Percentiles rank a stretch among this genome's conserved stretches.
These are phyloP conservation scores for Penicillium egyptiacum DNA, from an alignment of 495 filamentous ascomycete genomes.

Conservation along the genomic window DNA sequence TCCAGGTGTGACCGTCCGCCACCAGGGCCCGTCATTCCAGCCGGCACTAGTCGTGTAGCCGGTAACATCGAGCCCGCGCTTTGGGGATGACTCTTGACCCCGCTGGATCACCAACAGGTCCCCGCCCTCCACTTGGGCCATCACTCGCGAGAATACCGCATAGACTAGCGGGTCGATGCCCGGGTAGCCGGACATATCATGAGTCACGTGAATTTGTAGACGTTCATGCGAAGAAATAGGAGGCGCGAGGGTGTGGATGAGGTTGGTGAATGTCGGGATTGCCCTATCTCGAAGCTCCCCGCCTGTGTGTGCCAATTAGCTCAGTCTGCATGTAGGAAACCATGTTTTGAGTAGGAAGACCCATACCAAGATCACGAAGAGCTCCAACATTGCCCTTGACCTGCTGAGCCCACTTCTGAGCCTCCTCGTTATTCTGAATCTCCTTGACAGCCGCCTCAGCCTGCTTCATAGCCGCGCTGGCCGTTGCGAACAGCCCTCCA, in stretches of 20 bases:
- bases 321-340: neutral
- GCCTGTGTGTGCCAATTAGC: constrained; percentile 53
- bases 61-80: constrained; percentile 56
- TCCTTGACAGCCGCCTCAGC: constrained; percentile 92
- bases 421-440: constrained; percentile 94
- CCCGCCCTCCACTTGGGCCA: constrained; percentile 97
- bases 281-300: constrained; percentile 87
- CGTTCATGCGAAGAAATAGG: constrained; percentile 98
- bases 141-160: constrained; percentile 89
- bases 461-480: constrained; percentile 82
- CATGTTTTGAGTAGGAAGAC: constrained; percentile 3
- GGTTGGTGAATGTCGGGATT: constrained; percentile 89
- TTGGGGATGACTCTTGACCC: constrained; percentile 77
- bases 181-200: constrained; percentile 91
- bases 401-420: constrained; percentile 92
- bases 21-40: constrained; percentile 96
- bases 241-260: constrained; percentile 91
- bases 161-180: constrained; percentile 93
- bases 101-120: constrained; percentile 96
- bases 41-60: constrained; percentile 55
- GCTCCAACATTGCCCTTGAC: constrained; percentile 88
- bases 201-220: constrained; percentile 95
- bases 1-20: constrained; percentile 65
- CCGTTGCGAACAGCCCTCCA: constrained; percentile 66
- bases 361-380: constrained; percentile 74